phyloP scores from a whole-genome alignment of 2,329 filamentous ascomycete genomes.

The Fusarium kyushuense region DNA sequence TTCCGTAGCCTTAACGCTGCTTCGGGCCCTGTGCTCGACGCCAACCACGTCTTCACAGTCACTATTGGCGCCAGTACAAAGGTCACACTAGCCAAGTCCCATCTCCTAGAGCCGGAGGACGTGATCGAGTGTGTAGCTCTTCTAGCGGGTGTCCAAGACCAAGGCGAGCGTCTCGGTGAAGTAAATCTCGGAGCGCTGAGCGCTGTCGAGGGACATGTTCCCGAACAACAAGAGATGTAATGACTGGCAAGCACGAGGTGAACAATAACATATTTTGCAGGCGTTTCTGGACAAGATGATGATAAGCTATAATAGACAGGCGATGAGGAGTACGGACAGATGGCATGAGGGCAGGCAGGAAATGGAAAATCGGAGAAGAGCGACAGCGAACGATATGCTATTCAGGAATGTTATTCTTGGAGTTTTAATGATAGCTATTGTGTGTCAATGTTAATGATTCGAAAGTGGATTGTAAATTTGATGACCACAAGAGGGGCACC shows the following conservation, averaged over 20 bases:
- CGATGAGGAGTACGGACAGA: slow-evolving; percentile 33
- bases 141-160: slow-evolving; percentile 62
- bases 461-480: background rate
- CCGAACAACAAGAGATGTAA: slow-evolving; percentile 47
- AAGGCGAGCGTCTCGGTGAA: slow-evolving; percentile 59
- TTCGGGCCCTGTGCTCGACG: slow-evolving; percentile 64
- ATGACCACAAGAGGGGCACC: background rate
- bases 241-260: slow-evolving; percentile 1
- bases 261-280: slow-evolving; percentile 31
- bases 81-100: slow-evolving; percentile 90
- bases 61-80: slow-evolving; percentile 94
- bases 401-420: slow-evolving; percentile 9
- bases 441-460: slow-evolving; percentile 32
- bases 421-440: slow-evolving; percentile 22
- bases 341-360: slow-evolving; percentile 11
- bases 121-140: slow-evolving; percentile 78
- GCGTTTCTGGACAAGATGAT: slow-evolving; percentile 44
- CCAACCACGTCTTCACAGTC: slow-evolving; percentile 84
- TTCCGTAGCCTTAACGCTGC: slow-evolving; percentile 82
- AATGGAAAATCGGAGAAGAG: slow-evolving; percentile 28
- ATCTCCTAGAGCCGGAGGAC: slow-evolving; percentile 87
- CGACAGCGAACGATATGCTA: slow-evolving; percentile 2
- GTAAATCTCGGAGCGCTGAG: slow-evolving; percentile 69
- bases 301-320: slow-evolving; percentile 37
- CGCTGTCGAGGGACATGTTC: slow-evolving; percentile 65